These are phyloP conservation scores for Marasmius tenuissimus DNA, from an alignment of 1,284 basidiomycete genomes.

Conservation along the genomic window DNA sequence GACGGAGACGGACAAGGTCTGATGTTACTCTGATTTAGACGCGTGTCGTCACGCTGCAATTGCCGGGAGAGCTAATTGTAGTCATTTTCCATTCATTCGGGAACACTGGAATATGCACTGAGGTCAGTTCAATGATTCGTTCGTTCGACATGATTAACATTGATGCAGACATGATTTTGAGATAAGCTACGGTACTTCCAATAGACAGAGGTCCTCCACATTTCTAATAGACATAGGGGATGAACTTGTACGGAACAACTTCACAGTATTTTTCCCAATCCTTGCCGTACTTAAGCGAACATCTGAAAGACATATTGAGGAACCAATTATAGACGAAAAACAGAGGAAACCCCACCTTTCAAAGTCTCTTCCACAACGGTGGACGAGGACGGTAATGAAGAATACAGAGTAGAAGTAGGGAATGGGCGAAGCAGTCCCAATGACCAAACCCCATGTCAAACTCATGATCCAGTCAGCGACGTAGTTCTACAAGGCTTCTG, in stretches of 20 bases:
- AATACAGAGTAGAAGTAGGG: slow-evolving; percentile 96
- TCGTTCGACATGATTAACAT: too few species aligned
- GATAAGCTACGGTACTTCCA: not conserved
- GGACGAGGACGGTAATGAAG: slow-evolving; percentile 88
- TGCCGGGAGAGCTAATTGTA: too few species aligned
- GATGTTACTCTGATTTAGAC: not conserved
- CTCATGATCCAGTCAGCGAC: slow-evolving; percentile 89
- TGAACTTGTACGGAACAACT: slow-evolving; percentile 87
- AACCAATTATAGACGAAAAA: not conserved
- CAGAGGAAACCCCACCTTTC: slow-evolving; percentile 59
- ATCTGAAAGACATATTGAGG: slow-evolving; percentile 43
- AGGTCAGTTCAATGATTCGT: too few species aligned
- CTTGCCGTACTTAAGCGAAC: slow-evolving; percentile 91
- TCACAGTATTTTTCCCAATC: slow-evolving; percentile 92
- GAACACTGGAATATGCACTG: too few species aligned
- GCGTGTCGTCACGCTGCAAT: too few species aligned
- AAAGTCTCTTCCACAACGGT: slow-evolving; percentile 89
- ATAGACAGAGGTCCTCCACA: not conserved
- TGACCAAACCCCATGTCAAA: slow-evolving; percentile 87
- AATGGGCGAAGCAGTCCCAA: slow-evolving; percentile 83
- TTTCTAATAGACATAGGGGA: slow-evolving; percentile 66
- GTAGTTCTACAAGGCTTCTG: slow-evolving; percentile 56
- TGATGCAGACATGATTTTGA: too few species aligned
- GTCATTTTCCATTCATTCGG: too few species aligned
- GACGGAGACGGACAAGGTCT: not conserved